A percentile compares a stretch with the other conserved stretches of the same genome.
phyloP scores from a whole-genome alignment of 1,284 basidiomycete species.

The Cerrena zonata region DNA sequence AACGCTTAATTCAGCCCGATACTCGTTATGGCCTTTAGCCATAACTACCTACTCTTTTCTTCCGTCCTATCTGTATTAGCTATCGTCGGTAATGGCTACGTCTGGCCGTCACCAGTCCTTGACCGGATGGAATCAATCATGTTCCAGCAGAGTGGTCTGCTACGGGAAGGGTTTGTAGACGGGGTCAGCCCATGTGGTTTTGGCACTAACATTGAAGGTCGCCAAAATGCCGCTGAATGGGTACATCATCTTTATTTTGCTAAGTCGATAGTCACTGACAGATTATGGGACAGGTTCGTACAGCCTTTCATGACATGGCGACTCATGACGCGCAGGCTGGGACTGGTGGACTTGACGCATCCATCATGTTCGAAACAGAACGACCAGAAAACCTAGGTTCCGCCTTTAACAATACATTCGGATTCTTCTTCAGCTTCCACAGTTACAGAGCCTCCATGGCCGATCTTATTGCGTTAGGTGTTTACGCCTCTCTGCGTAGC shows the following conservation, averaged over 20 bases:
- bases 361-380: conserved; percentile 22
- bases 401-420: conserved; percentile 2
- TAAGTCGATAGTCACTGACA: not conserved
- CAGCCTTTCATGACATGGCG: conserved; percentile 20
- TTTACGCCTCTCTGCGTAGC: no score
- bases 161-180: conserved; percentile 1
- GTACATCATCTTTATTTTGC: conserved; percentile 1
- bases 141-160: conserved; percentile 8
- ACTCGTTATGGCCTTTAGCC: no score
- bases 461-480: no score
- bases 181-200: conserved; percentile 1
- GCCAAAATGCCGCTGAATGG: conserved; percentile 10
- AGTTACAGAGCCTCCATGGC: no score
- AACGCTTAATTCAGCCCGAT: no score
- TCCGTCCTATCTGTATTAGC: not conserved
- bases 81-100: conserved; percentile 3
- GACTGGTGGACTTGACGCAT: conserved; percentile 25
- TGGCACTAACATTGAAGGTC: conserved; percentile 6
- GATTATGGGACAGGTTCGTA: not conserved
- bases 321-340: conserved; percentile 21
- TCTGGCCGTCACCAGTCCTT: conserved; percentile 12
- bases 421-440: no score
- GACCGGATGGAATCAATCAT: conserved; percentile 9
- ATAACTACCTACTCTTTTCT: no score
- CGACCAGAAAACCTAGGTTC: conserved; percentile 18